Percentiles rank a stretch among this genome's conserved stretches.
phyloP scores from a whole-genome alignment of 345 rosid genomes.

The Carallia brachiata region DNA sequence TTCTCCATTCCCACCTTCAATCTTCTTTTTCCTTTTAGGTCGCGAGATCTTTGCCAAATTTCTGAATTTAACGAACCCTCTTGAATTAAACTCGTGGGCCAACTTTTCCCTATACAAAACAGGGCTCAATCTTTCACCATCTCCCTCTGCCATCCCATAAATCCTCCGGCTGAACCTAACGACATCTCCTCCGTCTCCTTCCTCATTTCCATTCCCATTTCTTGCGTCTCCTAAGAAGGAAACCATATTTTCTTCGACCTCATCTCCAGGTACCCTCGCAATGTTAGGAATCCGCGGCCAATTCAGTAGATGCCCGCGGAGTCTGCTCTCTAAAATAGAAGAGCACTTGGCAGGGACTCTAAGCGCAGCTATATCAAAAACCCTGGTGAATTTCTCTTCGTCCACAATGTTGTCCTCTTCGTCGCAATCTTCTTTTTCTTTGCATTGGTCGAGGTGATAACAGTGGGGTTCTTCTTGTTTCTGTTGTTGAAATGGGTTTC shows the following conservation, averaged over 20 bases:
- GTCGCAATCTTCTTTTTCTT: constrained; percentile 14
- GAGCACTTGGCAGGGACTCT: constrained; percentile 69
- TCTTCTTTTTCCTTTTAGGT: constrained; percentile 55
- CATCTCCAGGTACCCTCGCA: constrained; percentile 80
- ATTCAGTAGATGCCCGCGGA: constrained; percentile 83
- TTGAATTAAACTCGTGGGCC: constrained; percentile 55
- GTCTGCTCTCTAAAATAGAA: constrained; percentile 61
- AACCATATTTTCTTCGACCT: constrained; percentile 46
- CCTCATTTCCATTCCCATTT: constrained; percentile 6
- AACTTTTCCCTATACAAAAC: constrained; percentile 67
- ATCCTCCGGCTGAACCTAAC: constrained; percentile 44
- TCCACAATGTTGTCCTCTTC: constrained; percentile 23
- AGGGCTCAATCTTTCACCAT: constrained; percentile 46
- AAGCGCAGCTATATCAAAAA: constrained; percentile 57
- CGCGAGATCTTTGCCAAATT: constrained; percentile 77
- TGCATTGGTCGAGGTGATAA: background rate
- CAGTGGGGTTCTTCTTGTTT: constrained; percentile 15
- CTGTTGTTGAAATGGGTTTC: constrained; percentile 21
- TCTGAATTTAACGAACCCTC: constrained; percentile 69
- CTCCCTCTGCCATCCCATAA: constrained; percentile 44
- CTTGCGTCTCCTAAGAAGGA: constrained; percentile 26
- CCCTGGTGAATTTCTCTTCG: constrained; percentile 56
- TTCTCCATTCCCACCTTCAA: constrained; percentile 24
- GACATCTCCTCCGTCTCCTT: constrained; percentile 20
- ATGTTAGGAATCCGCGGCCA: constrained; percentile 80